Evolutionary conservation across 78 protist genomes (phyloP).

Genomic region (Creolimax fragrantissima): DNA sequence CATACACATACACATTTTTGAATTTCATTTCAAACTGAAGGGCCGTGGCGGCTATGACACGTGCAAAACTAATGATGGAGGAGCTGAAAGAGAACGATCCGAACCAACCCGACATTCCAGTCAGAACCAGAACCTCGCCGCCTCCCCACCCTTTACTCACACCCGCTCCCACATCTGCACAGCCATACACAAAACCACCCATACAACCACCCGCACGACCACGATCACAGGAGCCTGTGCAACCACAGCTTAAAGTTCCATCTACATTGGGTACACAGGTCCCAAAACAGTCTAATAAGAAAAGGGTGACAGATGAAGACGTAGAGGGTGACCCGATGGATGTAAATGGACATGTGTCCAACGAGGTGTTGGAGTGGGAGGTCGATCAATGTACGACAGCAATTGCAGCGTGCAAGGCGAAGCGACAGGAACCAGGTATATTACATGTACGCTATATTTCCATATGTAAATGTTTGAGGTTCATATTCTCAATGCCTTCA

Average conservation of each 20-base stretch:
- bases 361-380: conserved; percentile 9
- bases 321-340: neutral
- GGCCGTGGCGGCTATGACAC: neutral
- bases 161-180: neutral
- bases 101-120: neutral
- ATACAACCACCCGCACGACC: neutral
- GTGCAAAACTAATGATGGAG: neutral
- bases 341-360: neutral
- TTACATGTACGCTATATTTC: too few relatives aligned
- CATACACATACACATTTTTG: too few relatives aligned
- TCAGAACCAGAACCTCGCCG: neutral
- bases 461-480: too few relatives aligned
- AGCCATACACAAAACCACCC: neutral
- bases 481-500: too few relatives aligned
- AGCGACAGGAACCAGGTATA: neutral
- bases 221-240: neutral
- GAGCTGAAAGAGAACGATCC: neutral
- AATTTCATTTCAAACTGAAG: too few relatives aligned
- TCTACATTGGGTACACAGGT: too few relatives aligned
- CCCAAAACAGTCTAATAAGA: too few relatives aligned
- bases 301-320: neutral
- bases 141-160: neutral
- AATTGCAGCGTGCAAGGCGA: neutral
- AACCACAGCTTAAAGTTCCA: too few relatives aligned
- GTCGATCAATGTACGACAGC: neutral